Base-by-base conservation (phyloP, 208 protist species). In the Crithidia mellificae region DNA sequence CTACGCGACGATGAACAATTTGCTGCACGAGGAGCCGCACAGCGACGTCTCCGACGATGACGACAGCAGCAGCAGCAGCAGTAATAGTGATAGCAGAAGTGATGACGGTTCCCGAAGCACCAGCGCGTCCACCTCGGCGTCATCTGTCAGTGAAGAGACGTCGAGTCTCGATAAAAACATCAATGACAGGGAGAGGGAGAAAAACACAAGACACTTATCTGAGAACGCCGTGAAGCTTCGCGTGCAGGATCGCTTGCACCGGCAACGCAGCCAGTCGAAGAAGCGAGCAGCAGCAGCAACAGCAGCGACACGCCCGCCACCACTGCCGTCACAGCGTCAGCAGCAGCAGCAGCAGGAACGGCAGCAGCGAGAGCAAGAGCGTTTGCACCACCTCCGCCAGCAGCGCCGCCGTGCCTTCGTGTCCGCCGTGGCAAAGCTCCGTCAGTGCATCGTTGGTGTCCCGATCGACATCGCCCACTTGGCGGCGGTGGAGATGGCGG, bases 371-470 rank as follows among this genome's bases (percentile, higher is more conserved):
- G 63, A 62, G 20, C 44, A 53, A 15, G 61, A 67, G 32, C 50
- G 53, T 0, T 30, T 68, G 36, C 36, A 44, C 17, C 44, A 36
- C n/a, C 52, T 67, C 1, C 61, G 43, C 5, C 59, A 63, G n/a
- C 68, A 74, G 44, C 59, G 68, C 24, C 20, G 29, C n/a, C 25
- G 68, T 17, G 68, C 68, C 68, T 74, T 74, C 24, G 53, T 63
- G 30, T 70, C 64, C 15, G 68, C 74, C 6, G 74, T 76, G 47
- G 56, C 62, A 7, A 76, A 68, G 46, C 68, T 76, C 57, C 74
- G 68, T 2, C 68, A 74, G 52, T 50, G 44, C 51, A 65, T 68
- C 20, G 27, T 67, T 9, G 61, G 34, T 27, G 53, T 76, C 2
- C 68, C 68, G 11, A 71, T 72, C 41, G 68, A 69, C 59, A 34